Conservation (phyloP, 2,329 filamentous ascomycete genomes). For the Triangularia setosa region DNA sequence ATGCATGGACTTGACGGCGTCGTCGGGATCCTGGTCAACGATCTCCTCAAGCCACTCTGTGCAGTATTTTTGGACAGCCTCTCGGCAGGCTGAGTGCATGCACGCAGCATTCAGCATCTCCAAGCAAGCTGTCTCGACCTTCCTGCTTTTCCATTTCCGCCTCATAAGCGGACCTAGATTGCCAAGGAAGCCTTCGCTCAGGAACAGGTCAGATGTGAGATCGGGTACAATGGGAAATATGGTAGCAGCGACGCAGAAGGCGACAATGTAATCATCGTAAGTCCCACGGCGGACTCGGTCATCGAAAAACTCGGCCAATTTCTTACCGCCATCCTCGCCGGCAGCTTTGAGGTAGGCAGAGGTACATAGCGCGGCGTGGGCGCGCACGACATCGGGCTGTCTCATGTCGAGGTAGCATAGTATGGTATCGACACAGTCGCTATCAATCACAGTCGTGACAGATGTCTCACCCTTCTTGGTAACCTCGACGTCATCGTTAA, state of each 20-base stretch:
- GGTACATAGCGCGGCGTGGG: conserved; percentile 75
- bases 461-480: conserved; percentile 44
- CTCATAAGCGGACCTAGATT: conserved; percentile 73
- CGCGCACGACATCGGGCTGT: conserved; percentile 66
- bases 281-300: conserved; percentile 67
- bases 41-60: conserved; percentile 82
- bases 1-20: conserved; percentile 46
- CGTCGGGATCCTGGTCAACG: conserved; percentile 66
- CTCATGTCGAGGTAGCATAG: conserved; percentile 84
- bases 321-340: conserved; percentile 63
- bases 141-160: conserved; percentile 76
- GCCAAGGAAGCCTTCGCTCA: conserved; percentile 81
- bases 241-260: conserved; percentile 86
- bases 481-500: conserved; percentile 50
- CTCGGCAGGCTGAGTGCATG: conserved; percentile 76
- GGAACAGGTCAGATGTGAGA: conserved; percentile 72
- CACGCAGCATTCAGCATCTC: conserved; percentile 91
- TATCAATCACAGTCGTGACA: conserved; percentile 62
- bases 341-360: conserved; percentile 80
- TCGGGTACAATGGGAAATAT: conserved; percentile 83
- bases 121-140: conserved; percentile 80
- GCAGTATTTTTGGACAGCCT: conserved; percentile 81
- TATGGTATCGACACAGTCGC: conserved; percentile 77
- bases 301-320: conserved; percentile 72
- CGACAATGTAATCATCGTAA: conserved; percentile 83